Evolutionary conservation across 371 early-diverging fungal genomes (phyloP), one percentile per base, ranked within the genome.

Genomic region (Mortierella polycephala): DNA sequence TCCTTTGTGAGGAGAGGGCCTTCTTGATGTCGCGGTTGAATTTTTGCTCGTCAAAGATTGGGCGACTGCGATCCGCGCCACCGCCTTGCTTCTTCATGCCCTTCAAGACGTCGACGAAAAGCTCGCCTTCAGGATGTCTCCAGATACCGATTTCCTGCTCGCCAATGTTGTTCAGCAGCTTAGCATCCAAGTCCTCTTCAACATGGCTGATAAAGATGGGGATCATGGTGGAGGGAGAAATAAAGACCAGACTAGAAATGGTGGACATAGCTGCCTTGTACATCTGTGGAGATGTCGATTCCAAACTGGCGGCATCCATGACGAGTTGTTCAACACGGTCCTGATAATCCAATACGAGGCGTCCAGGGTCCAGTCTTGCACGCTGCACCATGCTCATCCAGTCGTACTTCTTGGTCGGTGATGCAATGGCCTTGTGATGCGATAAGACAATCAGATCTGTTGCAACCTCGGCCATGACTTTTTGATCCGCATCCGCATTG

Each of bases 21-120:
- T 91, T 92, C 68, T 89, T 91, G 42, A 96, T 75, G 60, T 96
- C 94, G 51, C 88, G 89, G 82, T 94, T 96, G 94, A 95, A 96
- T 64, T 92, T 88, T 64, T 95, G 92, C 49, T 91, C 92, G 23
- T 87, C 89, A 63, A 85, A 84, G 58, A 88, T 86, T 56, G 87
- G 85, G 42, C 86, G 82, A 11, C 86, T 83, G 66, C 85, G 83
- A 42, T 89, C 87, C 16, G 80, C 81, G 14, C 79, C 30, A 30
- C 30, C 86, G 41, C 71, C 76, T 21, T 75, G 76, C 62, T 73
- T 76, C 69, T 86, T 85, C 65, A 82, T 84, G 41, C 85, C 85
- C 52, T 69, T 74, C 16, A 81, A 49, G 69, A 89, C 90, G 75
- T 94, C 92, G 23, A 89, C 86, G 79, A 81, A 93, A 13, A 92